A percentile compares a stretch with the other conserved stretches of the same genome.
Conservation (phyloP, 106 monocot genomes). For the Acorus calamus region DNA sequence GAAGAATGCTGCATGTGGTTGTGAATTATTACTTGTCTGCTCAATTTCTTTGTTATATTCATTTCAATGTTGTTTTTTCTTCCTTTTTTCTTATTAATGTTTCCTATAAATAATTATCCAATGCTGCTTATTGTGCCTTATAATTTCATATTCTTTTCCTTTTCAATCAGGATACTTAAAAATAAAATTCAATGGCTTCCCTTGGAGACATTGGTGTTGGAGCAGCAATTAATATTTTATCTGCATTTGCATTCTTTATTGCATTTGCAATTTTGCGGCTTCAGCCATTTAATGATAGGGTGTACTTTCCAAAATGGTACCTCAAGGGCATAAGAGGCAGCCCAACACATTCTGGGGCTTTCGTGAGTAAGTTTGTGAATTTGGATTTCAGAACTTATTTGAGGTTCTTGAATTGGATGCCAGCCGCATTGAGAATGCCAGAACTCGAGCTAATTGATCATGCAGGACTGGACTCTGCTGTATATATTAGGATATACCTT, state of each 20-base stretch:
- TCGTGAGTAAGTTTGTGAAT: conserved; percentile 62
- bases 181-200: conserved; percentile 47
- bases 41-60: too few relatives aligned
- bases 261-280: conserved; percentile 72
- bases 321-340: conserved; percentile 71
- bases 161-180: too few relatives aligned
- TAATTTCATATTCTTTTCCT: too few relatives aligned
- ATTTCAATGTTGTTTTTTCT: too few relatives aligned
- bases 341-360: conserved; percentile 35
- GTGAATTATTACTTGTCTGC: too few relatives aligned
- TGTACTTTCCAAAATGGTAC: conserved; percentile 99
- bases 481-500: conserved; percentile 70
- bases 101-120: too few relatives aligned
- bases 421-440: conserved; percentile 97
- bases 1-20: too few relatives aligned
- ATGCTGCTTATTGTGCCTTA: too few relatives aligned
- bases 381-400: conserved; percentile 72
- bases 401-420: conserved; percentile 83
- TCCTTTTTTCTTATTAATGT: too few relatives aligned
- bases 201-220: conserved; percentile 62
- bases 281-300: conserved; percentile 89
- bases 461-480: conserved; percentile 94
- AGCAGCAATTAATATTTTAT: conserved; percentile 84
- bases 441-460: conserved; percentile 92
- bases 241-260: conserved; percentile 60